Base-by-base conservation (phyloP, 768 basidiomycete genomes). In the Roridomyces roridus region DNA sequence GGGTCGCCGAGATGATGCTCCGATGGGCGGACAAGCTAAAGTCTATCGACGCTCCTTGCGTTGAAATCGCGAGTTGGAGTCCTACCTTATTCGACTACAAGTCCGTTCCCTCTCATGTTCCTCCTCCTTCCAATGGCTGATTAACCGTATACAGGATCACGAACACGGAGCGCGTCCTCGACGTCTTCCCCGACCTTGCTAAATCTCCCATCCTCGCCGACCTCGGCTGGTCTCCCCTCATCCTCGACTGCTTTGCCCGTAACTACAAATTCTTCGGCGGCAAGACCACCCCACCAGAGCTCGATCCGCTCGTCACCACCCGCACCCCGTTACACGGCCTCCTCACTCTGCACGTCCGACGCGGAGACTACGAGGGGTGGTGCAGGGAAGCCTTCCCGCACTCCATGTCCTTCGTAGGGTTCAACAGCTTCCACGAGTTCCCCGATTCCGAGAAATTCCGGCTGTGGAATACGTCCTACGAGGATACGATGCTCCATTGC, bases 221-320 rank as follows among this genome's bases (percentile, higher is more conserved):
- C 29, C 86, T 85, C 67, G 72, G 76, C 17, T 89, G 86, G 86
- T 89, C 89, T 0, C 76, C 85, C 0, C 78, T 89, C 4, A 73
- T 89, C 53, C 71, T 83, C 43, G 66, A 65, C n/a, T 77, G 79
- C 0, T 85, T 82, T 64, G 60, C 70, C 18, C 66, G 67, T 15
- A 88, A 89, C 61, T 64, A 72, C 1, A 68, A 73, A 7, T 69
- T 80, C 39, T 82, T 86, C 42, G 49, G n/a, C n/a, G n/a, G n/a
- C n/a, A n/a, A n/a, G n/a, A n/a, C 52, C 10, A 64, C 46, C 53
- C 53, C 20, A 60, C 68, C 9, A 57, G 60, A 20, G 45, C 48
- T 10, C 49, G 57, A n/a, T 52, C 29, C 15, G 50, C 54, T 53
- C 24, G 24, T 53, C 55, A 50, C 51, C 31, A 49, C 67, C 52